A percentile compares a stretch with the other conserved stretches of the same genome.
Conservation (phyloP, 2,329 filamentous ascomycete species). For the Penicillium sp. region DNA sequence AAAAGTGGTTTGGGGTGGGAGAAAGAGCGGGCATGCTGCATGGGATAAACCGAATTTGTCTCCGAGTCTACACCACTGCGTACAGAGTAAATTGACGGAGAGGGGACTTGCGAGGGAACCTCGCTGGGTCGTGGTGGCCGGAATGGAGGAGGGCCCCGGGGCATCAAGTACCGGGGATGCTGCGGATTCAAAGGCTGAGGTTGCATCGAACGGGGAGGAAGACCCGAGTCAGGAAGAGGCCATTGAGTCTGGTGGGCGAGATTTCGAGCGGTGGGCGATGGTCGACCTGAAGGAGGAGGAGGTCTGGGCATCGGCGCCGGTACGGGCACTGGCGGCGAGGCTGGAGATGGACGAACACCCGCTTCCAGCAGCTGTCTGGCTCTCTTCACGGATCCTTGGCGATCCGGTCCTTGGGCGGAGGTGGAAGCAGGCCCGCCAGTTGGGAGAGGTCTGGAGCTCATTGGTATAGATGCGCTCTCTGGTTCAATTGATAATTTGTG, state of each 20-base stretch:
- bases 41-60: conserved; percentile 29
- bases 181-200: conserved; percentile 35
- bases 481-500: neutral
- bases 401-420: conserved; percentile 19
- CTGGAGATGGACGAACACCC: conserved; percentile 33
- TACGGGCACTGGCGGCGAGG: conserved; percentile 15
- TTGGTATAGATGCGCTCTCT: conserved; percentile 15
- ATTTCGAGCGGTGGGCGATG: conserved; percentile 22
- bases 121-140: conserved; percentile 47
- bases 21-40: conserved; percentile 32
- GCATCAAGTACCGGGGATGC: conserved; percentile 33
- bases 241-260: conserved; percentile 49
- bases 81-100: conserved; percentile 43
- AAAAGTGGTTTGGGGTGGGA: conserved; percentile 32
- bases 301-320: conserved; percentile 11
- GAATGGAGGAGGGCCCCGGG: conserved; percentile 46
- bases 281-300: conserved; percentile 5
- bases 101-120: conserved; percentile 34
- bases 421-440: conserved; percentile 16
- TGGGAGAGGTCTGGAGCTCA: conserved; percentile 25
- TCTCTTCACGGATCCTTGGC: conserved; percentile 42
- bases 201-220: conserved; percentile 30
- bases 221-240: conserved; percentile 46
- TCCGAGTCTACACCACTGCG: conserved; percentile 32
- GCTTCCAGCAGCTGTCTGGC: conserved; percentile 41